A percentile compares a stretch with the other conserved stretches of the same genome.
Conservation (phyloP, 352 stramenopile species). For the Peronosclerospora sorghi region DNA sequence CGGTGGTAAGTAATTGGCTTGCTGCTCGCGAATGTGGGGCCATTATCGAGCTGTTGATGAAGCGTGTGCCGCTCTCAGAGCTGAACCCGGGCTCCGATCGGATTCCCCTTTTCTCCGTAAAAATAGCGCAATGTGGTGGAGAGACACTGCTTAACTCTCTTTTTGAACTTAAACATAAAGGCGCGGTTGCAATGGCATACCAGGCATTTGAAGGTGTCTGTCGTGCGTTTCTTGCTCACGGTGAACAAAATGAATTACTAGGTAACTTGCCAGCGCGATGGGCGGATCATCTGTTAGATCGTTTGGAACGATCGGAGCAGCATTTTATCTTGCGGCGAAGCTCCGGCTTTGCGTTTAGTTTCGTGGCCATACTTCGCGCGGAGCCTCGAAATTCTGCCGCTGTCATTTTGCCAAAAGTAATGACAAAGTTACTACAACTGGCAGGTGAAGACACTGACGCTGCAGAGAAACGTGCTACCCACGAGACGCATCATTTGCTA, state of each 20-base stretch:
- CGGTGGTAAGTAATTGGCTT: conserved; percentile 81
- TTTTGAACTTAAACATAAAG: conserved; percentile 85
- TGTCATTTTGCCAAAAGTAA: conserved; percentile 66
- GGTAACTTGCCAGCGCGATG: conserved; percentile 50
- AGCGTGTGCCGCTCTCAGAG: conserved; percentile 34
- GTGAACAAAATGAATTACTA: conserved; percentile 42
- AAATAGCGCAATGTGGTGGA: conserved; percentile 45
- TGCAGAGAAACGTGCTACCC: conserved; percentile 20
- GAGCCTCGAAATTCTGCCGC: conserved; percentile 75
- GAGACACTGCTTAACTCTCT: conserved; percentile 73
- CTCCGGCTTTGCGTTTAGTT: conserved; percentile 83
- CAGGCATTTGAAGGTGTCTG: conserved; percentile 81
- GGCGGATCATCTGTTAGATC: conserved; percentile 63
- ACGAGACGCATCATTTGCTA: conserved; percentile 37
- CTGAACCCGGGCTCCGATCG: conserved; percentile 6
- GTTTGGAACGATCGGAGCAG: conserved; percentile 66
- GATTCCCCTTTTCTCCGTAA: conserved; percentile 31
- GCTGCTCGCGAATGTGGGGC: conserved; percentile 70
- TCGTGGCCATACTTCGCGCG: conserved; percentile 77
- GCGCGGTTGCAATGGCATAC: conserved; percentile 73
- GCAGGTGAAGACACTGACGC: conserved; percentile 47
- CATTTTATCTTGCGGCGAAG: conserved; percentile 83
- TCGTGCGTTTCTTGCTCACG: conserved; percentile 56
- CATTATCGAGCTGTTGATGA: conserved; percentile 71
- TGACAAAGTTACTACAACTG: conserved; percentile 55